Conservation (phyloP, 768 basidiomycete species). For the Mycena metata region DNA sequence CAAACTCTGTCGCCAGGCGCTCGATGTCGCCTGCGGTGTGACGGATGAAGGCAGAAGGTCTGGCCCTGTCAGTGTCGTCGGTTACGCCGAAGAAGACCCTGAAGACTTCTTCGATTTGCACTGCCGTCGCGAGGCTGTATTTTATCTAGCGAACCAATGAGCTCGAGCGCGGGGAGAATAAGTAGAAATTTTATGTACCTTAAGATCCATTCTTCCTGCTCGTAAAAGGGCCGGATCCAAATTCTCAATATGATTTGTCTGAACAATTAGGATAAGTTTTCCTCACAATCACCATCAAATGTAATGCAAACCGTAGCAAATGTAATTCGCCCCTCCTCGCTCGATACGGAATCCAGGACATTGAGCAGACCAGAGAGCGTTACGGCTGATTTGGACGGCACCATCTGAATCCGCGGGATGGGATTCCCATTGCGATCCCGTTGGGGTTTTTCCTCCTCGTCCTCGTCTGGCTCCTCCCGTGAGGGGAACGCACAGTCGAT, state of each 20-base stretch:
- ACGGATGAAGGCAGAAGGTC: background rate
- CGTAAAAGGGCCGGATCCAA: slow-evolving; percentile 31
- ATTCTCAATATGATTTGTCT: slow-evolving; percentile 33
- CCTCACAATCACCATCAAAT: too few relatives aligned
- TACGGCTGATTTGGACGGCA: background rate
- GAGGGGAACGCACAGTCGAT: slow-evolving; percentile 38
- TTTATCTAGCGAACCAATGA: slow-evolving; percentile 20
- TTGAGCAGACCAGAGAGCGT: slow-evolving; percentile 25
- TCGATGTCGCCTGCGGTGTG: slow-evolving; percentile 19
- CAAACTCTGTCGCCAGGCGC: slow-evolving; percentile 46
- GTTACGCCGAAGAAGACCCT: slow-evolving; percentile 16
- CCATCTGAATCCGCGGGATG: background rate
- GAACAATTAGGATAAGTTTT: background rate
- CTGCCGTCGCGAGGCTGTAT: slow-evolving; percentile 24
- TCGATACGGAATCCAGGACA: slow-evolving; percentile 28
- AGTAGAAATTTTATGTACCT: background rate
- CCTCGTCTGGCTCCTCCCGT: slow-evolving; percentile 14
- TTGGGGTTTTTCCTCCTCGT: slow-evolving; percentile 22
- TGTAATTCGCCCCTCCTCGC: slow-evolving; percentile 22
- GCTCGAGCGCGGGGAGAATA: too few relatives aligned
- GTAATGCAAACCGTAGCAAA: slow-evolving; percentile 20
- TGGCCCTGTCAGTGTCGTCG: too few relatives aligned
- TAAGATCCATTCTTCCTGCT: slow-evolving; percentile 31
- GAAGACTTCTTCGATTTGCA: slow-evolving; percentile 26
- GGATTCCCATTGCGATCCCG: slow-evolving; percentile 30